Evolutionary conservation across 371 early-diverging fungal genomes (phyloP).

Genomic region (Mucor mucedo): DNA sequence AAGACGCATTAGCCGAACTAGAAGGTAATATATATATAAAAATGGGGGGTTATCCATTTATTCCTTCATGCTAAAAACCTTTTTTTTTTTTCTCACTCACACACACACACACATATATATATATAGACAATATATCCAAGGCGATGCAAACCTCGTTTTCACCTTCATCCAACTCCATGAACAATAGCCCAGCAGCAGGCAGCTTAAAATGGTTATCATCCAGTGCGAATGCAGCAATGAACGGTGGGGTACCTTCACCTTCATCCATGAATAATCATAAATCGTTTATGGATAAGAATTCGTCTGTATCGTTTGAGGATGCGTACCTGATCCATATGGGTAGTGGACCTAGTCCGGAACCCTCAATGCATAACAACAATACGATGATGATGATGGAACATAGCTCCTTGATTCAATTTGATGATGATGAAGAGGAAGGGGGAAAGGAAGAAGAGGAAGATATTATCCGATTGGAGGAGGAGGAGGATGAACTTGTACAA

Average conservation of each 20-base stretch:
- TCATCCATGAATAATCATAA: slow-evolving; percentile 17
- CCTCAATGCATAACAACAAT: slow-evolving; percentile 11
- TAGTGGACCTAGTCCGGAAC: slow-evolving; percentile 50
- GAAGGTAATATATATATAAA: slow-evolving; percentile 38
- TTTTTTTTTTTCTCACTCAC: too few species aligned
- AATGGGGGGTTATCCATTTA: too few species aligned
- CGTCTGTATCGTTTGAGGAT: slow-evolving; percentile 66
- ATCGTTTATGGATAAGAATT: slow-evolving; percentile 22
- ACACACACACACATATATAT: too few species aligned
- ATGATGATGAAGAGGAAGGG: slow-evolving; percentile 39
- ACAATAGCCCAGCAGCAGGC: slow-evolving; percentile 33
- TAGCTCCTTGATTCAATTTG: slow-evolving; percentile 52
- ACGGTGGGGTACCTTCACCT: slow-evolving; percentile 9
- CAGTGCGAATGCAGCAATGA: slow-evolving; percentile 32
- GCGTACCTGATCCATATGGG: slow-evolving; percentile 64
- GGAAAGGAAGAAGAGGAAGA: slow-evolving; percentile 20
- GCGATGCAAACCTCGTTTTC: slow-evolving; percentile 57
- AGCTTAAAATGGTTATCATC: slow-evolving; percentile 45
- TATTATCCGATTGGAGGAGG: slow-evolving; percentile 30
- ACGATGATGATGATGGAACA: slow-evolving; percentile 14
- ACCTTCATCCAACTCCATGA: slow-evolving; percentile 30
- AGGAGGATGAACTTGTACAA: slow-evolving; percentile 8
- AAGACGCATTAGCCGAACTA: slow-evolving; percentile 55
- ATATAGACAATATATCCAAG: slow-evolving; percentile 57
- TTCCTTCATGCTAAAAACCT: too few species aligned